A percentile compares a stretch with the other conserved stretches of the same genome.
phyloP scores from a whole-genome alignment of 345 rosid species.

The Kandelia obovata region DNA sequence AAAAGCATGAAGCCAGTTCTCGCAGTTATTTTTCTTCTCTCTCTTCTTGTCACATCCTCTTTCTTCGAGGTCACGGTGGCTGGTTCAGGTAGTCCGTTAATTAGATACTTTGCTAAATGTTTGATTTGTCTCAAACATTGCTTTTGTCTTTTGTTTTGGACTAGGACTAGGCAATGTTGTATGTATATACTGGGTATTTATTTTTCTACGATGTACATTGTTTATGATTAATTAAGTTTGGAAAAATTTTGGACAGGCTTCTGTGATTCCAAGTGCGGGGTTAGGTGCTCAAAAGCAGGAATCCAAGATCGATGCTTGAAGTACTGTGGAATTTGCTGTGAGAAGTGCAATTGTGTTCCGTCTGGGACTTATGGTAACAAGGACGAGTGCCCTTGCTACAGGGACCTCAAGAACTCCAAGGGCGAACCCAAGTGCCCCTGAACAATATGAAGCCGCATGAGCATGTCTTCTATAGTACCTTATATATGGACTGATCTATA shows the following conservation, averaged over 20 bases:
- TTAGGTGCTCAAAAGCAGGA: slow-evolving; percentile 73
- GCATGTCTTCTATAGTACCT: no score
- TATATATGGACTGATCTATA: no score
- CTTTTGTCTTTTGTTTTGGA: neutral
- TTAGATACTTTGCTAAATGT: neutral
- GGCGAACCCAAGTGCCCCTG: slow-evolving; percentile 72
- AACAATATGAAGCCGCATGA: neutral
- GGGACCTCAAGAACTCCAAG: slow-evolving; percentile 65
- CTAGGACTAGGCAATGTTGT: neutral
- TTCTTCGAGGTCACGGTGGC: slow-evolving; percentile 46
- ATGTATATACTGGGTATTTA: neutral
- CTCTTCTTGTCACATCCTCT: slow-evolving; percentile 44
- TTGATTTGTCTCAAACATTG: neutral
- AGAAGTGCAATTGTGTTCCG: slow-evolving; percentile 73
- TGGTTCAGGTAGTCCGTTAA: slow-evolving; percentile 34
- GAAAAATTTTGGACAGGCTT: neutral
- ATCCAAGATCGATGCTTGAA: slow-evolving; percentile 53
- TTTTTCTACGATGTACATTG: neutral
- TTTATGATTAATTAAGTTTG: no score
- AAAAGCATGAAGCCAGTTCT: slow-evolving; percentile 35
- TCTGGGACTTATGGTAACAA: slow-evolving; percentile 80
- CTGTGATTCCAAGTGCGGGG: slow-evolving; percentile 34
- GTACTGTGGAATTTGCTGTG: slow-evolving; percentile 80
- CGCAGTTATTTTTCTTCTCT: slow-evolving; percentile 26
- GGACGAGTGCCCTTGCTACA: slow-evolving; percentile 77